Evolutionary conservation across 2,329 filamentous ascomycete genomes (phyloP).

Genomic region (Penicillium brasilianum): DNA sequence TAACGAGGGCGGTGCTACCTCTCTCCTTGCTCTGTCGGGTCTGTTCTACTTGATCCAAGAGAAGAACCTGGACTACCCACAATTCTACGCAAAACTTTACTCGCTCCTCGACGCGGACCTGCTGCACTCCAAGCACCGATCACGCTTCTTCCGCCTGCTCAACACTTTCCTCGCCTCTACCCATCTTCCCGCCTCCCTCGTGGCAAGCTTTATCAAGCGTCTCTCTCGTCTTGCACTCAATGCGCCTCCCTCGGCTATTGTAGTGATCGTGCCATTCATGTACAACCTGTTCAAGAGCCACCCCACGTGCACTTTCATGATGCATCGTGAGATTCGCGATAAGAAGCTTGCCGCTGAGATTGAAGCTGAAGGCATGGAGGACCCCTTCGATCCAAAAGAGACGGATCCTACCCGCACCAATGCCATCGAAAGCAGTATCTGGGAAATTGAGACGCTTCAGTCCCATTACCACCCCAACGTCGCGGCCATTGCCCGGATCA

Average conservation of each 20-base stretch:
- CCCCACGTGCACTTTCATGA: conserved; percentile 92
- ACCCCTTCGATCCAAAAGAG: conserved; percentile 79
- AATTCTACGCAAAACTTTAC: conserved; percentile 93
- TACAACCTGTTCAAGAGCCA: conserved; percentile 94
- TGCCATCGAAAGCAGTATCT: conserved; percentile 90
- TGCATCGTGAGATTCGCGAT: conserved; percentile 75
- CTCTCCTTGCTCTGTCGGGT: conserved; percentile 85
- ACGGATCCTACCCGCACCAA: conserved; percentile 80
- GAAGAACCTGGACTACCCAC: conserved; percentile 93
- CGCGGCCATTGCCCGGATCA: conserved; percentile 88
- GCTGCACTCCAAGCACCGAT: conserved; percentile 91
- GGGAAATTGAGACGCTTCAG: conserved; percentile 91
- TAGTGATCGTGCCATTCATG: conserved; percentile 86
- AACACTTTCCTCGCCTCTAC: conserved; percentile 90
- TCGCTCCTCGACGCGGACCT: conserved; percentile 84
- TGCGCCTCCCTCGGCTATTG: conserved; percentile 86
- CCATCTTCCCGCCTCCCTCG: conserved; percentile 86
- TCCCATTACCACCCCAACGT: conserved; percentile 97
- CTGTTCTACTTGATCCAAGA: conserved; percentile 94
- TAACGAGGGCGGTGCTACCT: conserved; percentile 81
- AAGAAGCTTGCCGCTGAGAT: conserved; percentile 63
- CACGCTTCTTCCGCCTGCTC: conserved; percentile 87
- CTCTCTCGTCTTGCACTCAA: conserved; percentile 82
- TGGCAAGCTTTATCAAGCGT: conserved; percentile 97
- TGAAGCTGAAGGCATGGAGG: conserved; percentile 67